These are phyloP conservation scores for Pezicula radicicola DNA, from an alignment of 2,329 filamentous ascomycete species.

Conservation along the genomic window DNA sequence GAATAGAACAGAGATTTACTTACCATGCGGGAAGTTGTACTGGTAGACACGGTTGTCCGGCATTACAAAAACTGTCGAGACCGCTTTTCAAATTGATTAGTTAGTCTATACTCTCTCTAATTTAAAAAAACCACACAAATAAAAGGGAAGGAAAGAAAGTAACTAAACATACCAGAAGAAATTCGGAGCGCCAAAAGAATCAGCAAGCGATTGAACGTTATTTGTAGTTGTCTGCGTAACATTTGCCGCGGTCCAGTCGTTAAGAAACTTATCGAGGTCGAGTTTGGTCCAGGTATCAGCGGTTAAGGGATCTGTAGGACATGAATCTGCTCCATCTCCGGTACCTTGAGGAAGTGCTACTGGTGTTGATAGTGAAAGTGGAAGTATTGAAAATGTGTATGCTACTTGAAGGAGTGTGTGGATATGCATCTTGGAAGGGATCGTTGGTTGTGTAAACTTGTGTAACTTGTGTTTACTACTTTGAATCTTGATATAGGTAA, in stretches of 20 bases:
- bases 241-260: neutral
- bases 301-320: slow-evolving; percentile 1
- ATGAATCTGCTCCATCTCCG: slow-evolving; percentile 1
- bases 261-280: slow-evolving; percentile 7
- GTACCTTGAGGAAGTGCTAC: neutral
- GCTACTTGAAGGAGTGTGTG: too few species aligned
- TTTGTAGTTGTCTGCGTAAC: slow-evolving; percentile 4
- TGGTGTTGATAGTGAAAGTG: neutral
- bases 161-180: slow-evolving; percentile 11
- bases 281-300: slow-evolving; percentile 6
- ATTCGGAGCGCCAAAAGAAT: slow-evolving; percentile 11
- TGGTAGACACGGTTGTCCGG: slow-evolving; percentile 13
- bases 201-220: slow-evolving; percentile 11
- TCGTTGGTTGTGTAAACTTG: too few species aligned
- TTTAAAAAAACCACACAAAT: neutral
- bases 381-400: too few species aligned
- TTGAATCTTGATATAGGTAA: too few species aligned
- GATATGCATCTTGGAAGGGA: too few species aligned
- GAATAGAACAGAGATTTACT: neutral
- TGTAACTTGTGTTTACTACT: too few species aligned
- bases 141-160: neutral
- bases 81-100: slow-evolving; percentile 1
- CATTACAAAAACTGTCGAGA: slow-evolving; percentile 12
- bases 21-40: slow-evolving; percentile 12
- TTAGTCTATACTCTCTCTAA: too few species aligned